A percentile compares a stretch with the other conserved stretches of the same genome.
Conservation (phyloP, 2,329 filamentous ascomycete species). For the Trichoderma sp. region DNA sequence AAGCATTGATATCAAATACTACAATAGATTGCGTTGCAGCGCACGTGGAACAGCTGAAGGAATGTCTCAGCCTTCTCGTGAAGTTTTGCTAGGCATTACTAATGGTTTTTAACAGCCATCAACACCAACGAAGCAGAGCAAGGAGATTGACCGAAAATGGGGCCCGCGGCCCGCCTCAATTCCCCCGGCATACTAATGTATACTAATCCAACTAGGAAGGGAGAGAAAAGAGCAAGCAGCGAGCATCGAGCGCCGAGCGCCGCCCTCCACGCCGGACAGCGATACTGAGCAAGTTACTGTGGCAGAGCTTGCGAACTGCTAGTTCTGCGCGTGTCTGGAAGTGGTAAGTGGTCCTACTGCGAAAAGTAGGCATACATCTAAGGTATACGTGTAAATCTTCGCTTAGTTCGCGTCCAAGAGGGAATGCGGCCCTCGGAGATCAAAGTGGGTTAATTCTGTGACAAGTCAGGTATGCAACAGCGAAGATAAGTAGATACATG, state of each 20-base stretch:
- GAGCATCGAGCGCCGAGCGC: not conserved
- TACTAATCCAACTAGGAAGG: not conserved
- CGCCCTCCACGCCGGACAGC: not conserved
- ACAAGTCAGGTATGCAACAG: not conserved
- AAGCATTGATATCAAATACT: not conserved
- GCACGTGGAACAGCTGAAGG: not conserved
- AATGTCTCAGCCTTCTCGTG: not conserved
- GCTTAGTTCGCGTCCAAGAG: not conserved
- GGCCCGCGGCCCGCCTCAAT: constrained; percentile 3
- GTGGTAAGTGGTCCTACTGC: not conserved
- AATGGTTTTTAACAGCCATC: not conserved
- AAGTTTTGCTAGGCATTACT: not conserved
- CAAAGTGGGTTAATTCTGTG: not conserved
- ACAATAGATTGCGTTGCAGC: not conserved
- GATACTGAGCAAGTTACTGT: not conserved
- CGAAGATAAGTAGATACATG: not conserved
- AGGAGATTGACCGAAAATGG: constrained; percentile 1
- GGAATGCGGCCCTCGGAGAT: not conserved
- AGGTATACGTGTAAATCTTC: not conserved
- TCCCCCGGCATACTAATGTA: not conserved
- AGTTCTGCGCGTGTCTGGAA: not conserved
- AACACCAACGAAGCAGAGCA: not conserved
- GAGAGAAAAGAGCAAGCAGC: not conserved
- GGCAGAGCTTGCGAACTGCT: not conserved
- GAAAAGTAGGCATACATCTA: not conserved